Percentiles rank a stretch among this genome's conserved stretches.
Conservation (phyloP, 805 yeast species). For the Maudiozyma saulgeensis region DNA sequence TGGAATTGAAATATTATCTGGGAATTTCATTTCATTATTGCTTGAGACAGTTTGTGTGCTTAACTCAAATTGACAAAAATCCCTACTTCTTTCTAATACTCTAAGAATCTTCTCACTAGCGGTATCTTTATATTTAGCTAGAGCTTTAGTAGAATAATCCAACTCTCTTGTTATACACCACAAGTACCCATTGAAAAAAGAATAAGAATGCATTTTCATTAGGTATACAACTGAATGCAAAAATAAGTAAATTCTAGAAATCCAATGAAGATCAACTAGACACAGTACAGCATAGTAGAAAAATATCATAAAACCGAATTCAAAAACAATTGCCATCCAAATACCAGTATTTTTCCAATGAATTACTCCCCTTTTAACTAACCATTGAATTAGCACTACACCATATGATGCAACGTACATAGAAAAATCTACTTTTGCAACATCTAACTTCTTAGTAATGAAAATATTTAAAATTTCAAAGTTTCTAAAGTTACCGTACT, state of each 20-base stretch:
- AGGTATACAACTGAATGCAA: slow-evolving; percentile 77
- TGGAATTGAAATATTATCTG: slow-evolving; percentile 51
- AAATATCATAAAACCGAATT: slow-evolving; percentile 41
- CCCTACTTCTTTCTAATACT: slow-evolving; percentile 40
- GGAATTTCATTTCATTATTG: slow-evolving; percentile 39
- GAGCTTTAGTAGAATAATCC: slow-evolving; percentile 36
- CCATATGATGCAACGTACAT: slow-evolving; percentile 67
- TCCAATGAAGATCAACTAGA: slow-evolving; percentile 62
- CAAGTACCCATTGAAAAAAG: slow-evolving; percentile 83
- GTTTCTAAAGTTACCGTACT: slow-evolving; percentile 32
- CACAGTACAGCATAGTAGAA: slow-evolving; percentile 46
- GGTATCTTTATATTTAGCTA: slow-evolving; percentile 32
- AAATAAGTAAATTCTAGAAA: slow-evolving; percentile 74
- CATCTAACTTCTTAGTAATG: slow-evolving; percentile 46
- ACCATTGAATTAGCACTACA: slow-evolving; percentile 48
- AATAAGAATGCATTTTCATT: slow-evolving; percentile 94
- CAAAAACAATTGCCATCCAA: slow-evolving; percentile 47
- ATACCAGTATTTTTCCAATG: slow-evolving; percentile 61
- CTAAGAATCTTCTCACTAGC: slow-evolving; percentile 22
- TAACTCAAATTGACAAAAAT: slow-evolving; percentile 67
- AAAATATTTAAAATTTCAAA: slow-evolving; percentile 51
- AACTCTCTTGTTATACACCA: slow-evolving; percentile 56
- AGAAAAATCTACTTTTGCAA: slow-evolving; percentile 60
- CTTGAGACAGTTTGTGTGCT: slow-evolving; percentile 38
- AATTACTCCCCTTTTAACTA: slow-evolving; percentile 36